Conservation (phyloP, 139 green algal genomes). For the Chlamydomonas sp. region DNA sequence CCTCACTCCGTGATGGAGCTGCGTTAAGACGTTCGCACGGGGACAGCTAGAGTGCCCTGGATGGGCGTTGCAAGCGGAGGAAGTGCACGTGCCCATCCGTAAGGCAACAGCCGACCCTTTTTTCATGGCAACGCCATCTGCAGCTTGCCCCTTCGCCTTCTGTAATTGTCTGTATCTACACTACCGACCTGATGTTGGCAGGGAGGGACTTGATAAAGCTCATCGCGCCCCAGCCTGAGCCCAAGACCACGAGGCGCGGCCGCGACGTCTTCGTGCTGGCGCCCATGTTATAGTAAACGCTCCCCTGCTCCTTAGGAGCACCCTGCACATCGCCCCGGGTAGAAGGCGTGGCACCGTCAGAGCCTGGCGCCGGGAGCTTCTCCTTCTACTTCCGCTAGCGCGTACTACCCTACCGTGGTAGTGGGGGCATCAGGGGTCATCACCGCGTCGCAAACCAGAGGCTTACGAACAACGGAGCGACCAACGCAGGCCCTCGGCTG, state of each 20-base stretch:
- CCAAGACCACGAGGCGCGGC: slow-evolving; percentile 45
- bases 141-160: too few relatives aligned
- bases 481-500: too few relatives aligned
- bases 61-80: too few relatives aligned
- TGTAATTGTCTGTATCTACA: too few relatives aligned
- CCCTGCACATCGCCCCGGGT: neutral
- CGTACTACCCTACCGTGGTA: neutral
- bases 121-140: too few relatives aligned
- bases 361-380: neutral
- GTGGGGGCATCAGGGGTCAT: neutral
- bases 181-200: slow-evolving; percentile 61
- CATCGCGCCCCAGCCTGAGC: slow-evolving; percentile 89
- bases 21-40: too few relatives aligned
- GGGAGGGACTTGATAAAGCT: slow-evolving; percentile 85
- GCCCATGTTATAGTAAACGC: slow-evolving; percentile 25
- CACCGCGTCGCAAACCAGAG: neutral
- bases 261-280: slow-evolving; percentile 19
- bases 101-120: too few relatives aligned
- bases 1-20: too few relatives aligned
- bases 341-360: neutral
- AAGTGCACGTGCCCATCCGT: too few relatives aligned
- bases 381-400: neutral
- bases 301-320: neutral
- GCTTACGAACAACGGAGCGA: neutral
- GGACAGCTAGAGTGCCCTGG: too few relatives aligned